Percentiles rank a stretch among this genome's conserved stretches.
Conservation (phyloP, 2,329 filamentous ascomycete genomes). For the Ascomycota sp. region DNA sequence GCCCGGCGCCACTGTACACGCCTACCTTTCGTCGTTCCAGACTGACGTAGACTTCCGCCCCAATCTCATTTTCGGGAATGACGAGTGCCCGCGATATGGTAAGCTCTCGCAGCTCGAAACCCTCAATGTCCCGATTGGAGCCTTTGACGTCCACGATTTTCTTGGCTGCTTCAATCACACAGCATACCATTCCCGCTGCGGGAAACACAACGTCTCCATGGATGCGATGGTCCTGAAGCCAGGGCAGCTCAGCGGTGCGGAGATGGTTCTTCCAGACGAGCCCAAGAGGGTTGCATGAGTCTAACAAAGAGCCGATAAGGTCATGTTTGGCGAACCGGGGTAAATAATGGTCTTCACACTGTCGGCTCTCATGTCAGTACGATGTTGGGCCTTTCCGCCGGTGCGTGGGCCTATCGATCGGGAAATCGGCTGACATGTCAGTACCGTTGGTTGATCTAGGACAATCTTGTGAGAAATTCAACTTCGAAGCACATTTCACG, state of each 20-base stretch:
- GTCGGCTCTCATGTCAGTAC: background rate
- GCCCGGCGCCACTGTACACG: background rate
- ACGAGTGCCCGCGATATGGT: background rate
- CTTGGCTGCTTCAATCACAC: background rate
- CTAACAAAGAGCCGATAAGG: background rate
- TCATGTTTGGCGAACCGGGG: background rate
- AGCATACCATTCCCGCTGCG: background rate
- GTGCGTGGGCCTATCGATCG: too few relatives aligned
- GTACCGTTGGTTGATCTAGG: too few relatives aligned
- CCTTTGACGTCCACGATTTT: background rate
- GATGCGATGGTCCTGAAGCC: background rate
- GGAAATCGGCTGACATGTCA: too few relatives aligned
- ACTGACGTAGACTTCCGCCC: background rate
- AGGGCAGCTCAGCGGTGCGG: background rate
- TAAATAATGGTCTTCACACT: background rate
- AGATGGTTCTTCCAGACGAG: background rate
- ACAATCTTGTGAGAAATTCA: too few relatives aligned
- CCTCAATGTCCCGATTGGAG: background rate
- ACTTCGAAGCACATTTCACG: too few relatives aligned
- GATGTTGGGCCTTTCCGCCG: too few relatives aligned
- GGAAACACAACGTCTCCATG: background rate
- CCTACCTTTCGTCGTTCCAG: background rate
- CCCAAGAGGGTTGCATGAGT: background rate
- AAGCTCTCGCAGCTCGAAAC: constrained; percentile 1
- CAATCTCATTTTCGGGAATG: background rate